Base-by-base conservation (phyloP, 352 stramenopile genomes). In the Phytophthora crassamura region DNA sequence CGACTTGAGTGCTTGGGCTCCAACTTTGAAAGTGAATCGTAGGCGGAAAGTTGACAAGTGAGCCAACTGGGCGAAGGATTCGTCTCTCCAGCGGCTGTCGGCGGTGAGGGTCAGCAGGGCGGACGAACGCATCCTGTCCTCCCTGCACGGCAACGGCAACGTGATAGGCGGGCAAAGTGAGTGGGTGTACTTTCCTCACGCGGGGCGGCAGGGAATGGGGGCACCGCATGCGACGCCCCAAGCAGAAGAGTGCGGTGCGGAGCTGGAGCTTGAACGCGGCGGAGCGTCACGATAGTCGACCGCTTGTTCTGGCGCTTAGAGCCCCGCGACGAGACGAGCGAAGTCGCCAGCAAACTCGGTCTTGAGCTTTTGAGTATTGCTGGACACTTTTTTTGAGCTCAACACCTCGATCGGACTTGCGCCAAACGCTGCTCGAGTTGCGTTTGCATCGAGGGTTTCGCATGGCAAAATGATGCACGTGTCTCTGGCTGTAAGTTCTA, bases 41-140 rank as follows among this genome's bases (percentile, higher is more conserved):
- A 40, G 55, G 28, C 35, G 70, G 51, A 73, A 70, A 78, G 28
- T 70, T 73, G 46, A 73, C 61, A 69, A 78, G 69, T 78, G 70
- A 78, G 49, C 40, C 53, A 70, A 63, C 16, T 59, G 30, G 52
- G 59, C 66, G 53, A 57, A 15, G 18, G 10, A 64, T 65, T 63
- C 47, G 58, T 62, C 45, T 57, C 20, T 7, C 42, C 10, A 67
- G 15, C 64, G 64, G 58, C 63, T 67, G 63, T 67, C 56, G 63
- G 63, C 12, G 46, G 53, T 69, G 39, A 49, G 53, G 58, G 33
- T 51, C 53, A 42, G 28, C 43, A 65, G 39, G 64, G 51, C 30
- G 52, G 52, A 58, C 46, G 46, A 69, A 65, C 49, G 50, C 8
- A 51, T 33, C 28, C 41, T 62, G 56, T 65, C 60, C 42, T 33